Evolutionary conservation across 176 grass and related monocot genomes (phyloP).

Genomic region (Zoysia pacifica): DNA sequence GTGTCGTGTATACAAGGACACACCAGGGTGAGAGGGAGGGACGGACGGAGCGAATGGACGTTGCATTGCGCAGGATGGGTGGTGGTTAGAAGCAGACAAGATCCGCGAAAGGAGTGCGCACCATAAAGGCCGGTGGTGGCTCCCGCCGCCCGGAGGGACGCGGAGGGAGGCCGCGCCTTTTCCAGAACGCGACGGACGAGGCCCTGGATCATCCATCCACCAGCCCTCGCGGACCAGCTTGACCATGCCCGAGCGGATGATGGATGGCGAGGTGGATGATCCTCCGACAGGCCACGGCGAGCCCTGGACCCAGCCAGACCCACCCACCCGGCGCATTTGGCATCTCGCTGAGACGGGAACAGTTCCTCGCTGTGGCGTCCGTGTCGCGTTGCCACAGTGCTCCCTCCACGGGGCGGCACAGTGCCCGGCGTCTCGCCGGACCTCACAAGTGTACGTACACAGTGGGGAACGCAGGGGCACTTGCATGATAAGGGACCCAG

Average conservation of each 20-base stretch:
- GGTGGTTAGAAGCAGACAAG: constrained; percentile 24
- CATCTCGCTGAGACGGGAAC: neutral
- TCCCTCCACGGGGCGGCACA: neutral
- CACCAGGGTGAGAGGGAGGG: no score
- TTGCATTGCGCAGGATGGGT: neutral
- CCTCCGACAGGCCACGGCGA: neutral
- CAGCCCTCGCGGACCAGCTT: neutral
- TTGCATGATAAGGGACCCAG: neutral
- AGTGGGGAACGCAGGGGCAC: neutral
- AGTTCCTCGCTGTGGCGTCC: constrained; percentile 1
- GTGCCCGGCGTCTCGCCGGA: neutral
- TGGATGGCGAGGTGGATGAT: neutral
- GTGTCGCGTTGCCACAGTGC: constrained; percentile 25
- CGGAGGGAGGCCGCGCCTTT: neutral
- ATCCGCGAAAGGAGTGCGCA: constrained; percentile 41
- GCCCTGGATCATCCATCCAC: neutral
- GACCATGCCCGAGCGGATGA: neutral
- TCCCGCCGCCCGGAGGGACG: no score
- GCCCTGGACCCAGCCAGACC: no score
- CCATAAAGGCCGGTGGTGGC: neutral
- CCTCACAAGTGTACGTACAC: no score
- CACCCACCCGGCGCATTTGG: neutral
- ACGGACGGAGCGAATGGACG: no score
- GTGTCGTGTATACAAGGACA: neutral
- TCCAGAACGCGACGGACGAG: neutral